phyloP scores from a whole-genome alignment of 306 rosid species.

The Canavalia gladiata region DNA sequence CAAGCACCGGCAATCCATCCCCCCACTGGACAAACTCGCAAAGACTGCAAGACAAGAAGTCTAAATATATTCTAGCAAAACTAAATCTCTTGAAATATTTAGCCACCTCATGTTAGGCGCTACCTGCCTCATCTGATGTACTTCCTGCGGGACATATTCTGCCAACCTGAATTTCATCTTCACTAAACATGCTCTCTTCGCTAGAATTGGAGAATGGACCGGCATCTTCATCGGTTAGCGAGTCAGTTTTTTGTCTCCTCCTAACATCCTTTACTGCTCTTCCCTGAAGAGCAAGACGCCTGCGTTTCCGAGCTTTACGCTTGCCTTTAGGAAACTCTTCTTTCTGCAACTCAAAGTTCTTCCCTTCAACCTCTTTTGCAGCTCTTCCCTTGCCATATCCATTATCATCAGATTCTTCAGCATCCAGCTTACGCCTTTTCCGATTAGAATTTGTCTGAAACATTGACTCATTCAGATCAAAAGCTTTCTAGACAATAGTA shows the following conservation, averaged over 20 bases:
- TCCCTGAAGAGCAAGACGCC: slow-evolving; percentile 94
- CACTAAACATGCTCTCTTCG: slow-evolving; percentile 83
- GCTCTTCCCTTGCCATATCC: slow-evolving; percentile 70
- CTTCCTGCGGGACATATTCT: slow-evolving; percentile 66
- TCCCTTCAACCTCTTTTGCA: slow-evolving; percentile 69
- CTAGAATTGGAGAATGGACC: slow-evolving; percentile 80
- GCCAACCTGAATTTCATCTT: slow-evolving; percentile 76
- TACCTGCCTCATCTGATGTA: slow-evolving; percentile 78
- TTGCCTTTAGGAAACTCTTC: slow-evolving; percentile 97
- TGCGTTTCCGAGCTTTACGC: slow-evolving; percentile 90
- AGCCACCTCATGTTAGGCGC: slow-evolving; percentile 48
- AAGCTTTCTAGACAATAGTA: slow-evolving; percentile 26
- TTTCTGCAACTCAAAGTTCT: slow-evolving; percentile 78
- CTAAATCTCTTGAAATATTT: slow-evolving; percentile 19
- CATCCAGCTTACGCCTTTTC: slow-evolving; percentile 85
- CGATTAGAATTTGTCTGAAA: slow-evolving; percentile 87
- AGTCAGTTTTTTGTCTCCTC: slow-evolving; percentile 68
- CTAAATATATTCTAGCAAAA: slow-evolving; percentile 12
- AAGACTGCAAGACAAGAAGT: slow-evolving; percentile 39
- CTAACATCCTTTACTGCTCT: slow-evolving; percentile 86
- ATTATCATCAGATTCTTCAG: slow-evolving; percentile 91
- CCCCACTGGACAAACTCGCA: slow-evolving; percentile 33
- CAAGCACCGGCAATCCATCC: slow-evolving; percentile 32
- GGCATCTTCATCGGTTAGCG: slow-evolving; percentile 66
- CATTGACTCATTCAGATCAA: slow-evolving; percentile 42